These are phyloP conservation scores for Thelephora terrestris DNA, from an alignment of 1,284 basidiomycete genomes.

Conservation along the genomic window DNA sequence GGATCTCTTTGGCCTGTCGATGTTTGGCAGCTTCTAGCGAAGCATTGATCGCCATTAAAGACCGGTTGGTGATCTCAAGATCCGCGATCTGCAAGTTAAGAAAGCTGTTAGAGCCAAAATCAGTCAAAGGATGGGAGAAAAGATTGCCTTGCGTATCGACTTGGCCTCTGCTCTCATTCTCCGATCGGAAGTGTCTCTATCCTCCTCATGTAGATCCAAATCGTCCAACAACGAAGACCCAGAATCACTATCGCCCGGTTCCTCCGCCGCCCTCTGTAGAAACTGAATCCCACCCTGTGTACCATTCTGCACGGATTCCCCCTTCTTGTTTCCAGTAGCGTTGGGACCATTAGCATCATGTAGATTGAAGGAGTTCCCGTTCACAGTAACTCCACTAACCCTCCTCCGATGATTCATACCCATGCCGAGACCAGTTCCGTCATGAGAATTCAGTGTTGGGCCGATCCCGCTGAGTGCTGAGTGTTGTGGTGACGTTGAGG, in stretches of 20 bases:
- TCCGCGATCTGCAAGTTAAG: conserved; percentile 57
- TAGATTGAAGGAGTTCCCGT: background rate
- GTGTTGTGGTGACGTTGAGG: conserved; percentile 17
- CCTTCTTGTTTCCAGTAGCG: too few relatives aligned
- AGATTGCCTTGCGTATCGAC: conserved; percentile 62
- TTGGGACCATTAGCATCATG: too few relatives aligned
- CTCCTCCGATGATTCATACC: background rate
- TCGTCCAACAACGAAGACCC: conserved; percentile 15
- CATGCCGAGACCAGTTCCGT: conserved; percentile 7
- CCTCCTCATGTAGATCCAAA: conserved; percentile 12
- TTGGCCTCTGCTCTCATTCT: conserved; percentile 61
- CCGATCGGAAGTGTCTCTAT: conserved; percentile 31
- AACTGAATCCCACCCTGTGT: too few relatives aligned
- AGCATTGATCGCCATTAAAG: conserved; percentile 66
- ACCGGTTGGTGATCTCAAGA: conserved; percentile 73
- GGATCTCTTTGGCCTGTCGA: conserved; percentile 71
- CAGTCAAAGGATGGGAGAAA: background rate
- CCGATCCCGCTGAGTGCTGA: conserved; percentile 25
- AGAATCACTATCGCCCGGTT: conserved; percentile 2
- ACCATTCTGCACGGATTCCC: too few relatives aligned
- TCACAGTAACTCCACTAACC: conserved; percentile 1
- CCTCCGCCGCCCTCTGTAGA: conserved; percentile 3
- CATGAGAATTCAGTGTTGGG: conserved; percentile 20
- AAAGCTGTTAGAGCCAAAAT: background rate
- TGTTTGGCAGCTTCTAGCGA: conserved; percentile 65